These are phyloP conservation scores for Graphiopsis chlorocephala DNA, from an alignment of 2,329 filamentous ascomycete species.

Conservation along the genomic window DNA sequence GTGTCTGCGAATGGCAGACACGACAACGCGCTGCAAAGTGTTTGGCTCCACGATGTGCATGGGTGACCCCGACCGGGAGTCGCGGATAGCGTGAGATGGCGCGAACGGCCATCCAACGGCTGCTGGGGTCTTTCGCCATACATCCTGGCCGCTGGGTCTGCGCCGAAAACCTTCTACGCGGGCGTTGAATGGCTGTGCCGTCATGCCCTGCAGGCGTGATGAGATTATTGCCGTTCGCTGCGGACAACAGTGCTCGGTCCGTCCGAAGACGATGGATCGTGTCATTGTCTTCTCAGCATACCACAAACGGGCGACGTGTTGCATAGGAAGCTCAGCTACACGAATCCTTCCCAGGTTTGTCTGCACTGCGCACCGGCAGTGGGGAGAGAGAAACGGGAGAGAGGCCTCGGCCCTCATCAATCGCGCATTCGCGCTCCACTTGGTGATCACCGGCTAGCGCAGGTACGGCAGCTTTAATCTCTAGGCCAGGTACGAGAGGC, in stretches of 20 bases:
- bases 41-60: slow-evolving; percentile 14
- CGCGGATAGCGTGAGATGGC: slow-evolving; percentile 15
- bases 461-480: slow-evolving; percentile 9
- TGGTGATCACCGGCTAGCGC: slow-evolving; percentile 11
- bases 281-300: background rate
- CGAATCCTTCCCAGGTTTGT: background rate
- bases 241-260: slow-evolving; percentile 4
- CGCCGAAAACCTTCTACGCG: slow-evolving; percentile 5
- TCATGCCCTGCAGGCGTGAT: slow-evolving; percentile 7
- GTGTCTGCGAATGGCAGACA: slow-evolving; percentile 11
- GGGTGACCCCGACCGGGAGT: slow-evolving; percentile 8
- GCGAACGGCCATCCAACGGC: slow-evolving; percentile 12
- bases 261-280: background rate
- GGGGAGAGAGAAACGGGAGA: background rate
- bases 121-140: background rate
- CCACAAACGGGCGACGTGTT: background rate
- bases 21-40: slow-evolving; percentile 11
- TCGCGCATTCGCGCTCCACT: slow-evolving; percentile 4
- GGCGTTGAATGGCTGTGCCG: background rate
- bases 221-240: slow-evolving; percentile 1
- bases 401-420: slow-evolving; percentile 5
- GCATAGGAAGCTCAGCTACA: background rate
- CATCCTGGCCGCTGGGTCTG: slow-evolving; percentile 13
- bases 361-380: background rate
- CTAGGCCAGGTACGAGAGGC: slow-evolving; percentile 6